Evolutionary conservation across 331 rosid genomes (phyloP).

Genomic region (Quercus phellos): DNA sequence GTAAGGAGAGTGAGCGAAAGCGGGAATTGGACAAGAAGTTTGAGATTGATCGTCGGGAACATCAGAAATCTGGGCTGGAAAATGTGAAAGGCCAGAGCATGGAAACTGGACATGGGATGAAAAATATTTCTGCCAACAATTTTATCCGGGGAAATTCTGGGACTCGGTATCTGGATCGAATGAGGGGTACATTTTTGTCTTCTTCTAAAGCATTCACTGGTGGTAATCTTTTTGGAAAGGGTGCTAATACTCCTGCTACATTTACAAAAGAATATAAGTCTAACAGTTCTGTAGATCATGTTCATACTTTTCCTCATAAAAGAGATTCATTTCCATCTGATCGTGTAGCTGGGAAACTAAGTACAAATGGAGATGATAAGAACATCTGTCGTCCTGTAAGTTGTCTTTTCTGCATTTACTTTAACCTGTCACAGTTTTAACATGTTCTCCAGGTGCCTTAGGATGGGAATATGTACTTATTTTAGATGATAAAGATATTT

Average conservation of each 20-base stretch:
- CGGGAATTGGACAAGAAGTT: conserved; percentile 60
- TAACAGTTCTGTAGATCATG: conserved; percentile 59
- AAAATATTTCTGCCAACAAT: conserved; percentile 43
- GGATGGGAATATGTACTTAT: not conserved
- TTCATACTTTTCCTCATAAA: conserved; percentile 45
- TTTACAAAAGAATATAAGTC: conserved; percentile 61
- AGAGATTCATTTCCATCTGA: conserved; percentile 62
- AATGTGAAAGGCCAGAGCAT: conserved; percentile 46
- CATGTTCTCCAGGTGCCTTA: conserved; percentile 3
- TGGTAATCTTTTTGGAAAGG: conserved; percentile 74
- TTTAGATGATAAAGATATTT: not conserved
- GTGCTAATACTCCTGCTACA: conserved; percentile 40
- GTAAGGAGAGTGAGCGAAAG: conserved; percentile 78
- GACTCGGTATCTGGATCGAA: conserved; percentile 84
- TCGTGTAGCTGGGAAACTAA: conserved; percentile 53
- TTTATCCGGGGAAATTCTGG: conserved; percentile 62
- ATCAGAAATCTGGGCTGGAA: conserved; percentile 57
- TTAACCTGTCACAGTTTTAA: not conserved
- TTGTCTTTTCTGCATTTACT: conserved; percentile 13
- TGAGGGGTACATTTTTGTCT: conserved; percentile 84
- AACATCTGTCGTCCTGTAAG: conserved; percentile 69
- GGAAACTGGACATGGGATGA: conserved; percentile 47
- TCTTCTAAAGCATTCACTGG: conserved; percentile 88
- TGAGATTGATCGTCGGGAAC: conserved; percentile 61
- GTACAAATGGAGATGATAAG: conserved; percentile 60